Base-by-base conservation (phyloP, 176 grass and related monocot species). In the Oryza nivara region DNA sequence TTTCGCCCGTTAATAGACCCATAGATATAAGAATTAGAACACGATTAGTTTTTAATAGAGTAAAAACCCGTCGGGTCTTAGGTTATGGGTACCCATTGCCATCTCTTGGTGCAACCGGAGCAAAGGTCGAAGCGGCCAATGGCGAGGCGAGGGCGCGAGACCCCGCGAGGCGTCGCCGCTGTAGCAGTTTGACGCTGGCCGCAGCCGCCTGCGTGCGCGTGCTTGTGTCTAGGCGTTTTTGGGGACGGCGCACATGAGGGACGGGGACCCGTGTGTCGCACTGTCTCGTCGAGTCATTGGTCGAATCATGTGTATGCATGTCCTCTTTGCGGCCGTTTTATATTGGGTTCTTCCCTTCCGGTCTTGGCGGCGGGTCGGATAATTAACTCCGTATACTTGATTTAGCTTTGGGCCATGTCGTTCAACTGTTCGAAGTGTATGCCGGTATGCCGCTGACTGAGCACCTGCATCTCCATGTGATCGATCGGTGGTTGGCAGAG, bases 221-320 rank as follows among this genome's bases (percentile, higher is more conserved):
- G 65, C 12, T 34, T 14, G 0, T 61, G 73, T 58, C 60, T 16
- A 15, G 58, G 58, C 58, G 58, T 63, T 40, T 41, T 51, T 17
- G 82, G 44, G 22, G 30, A 56, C 34, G 64, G 45, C 1, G 82
- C 82, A 68, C 73, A 60, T 68, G 64, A 43, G 26, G 76, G 68
- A 58, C 58, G 64, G 43, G 73, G 22, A 20, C 56, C 7, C 32
- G 65, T 67, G 61, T 52, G 17, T 17, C 70, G 13, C 9, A 12
- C 40, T 52, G 26, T 25, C 70, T 7, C 9, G 20, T 60, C 20
- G 56, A 48, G 26, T 11, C 71, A 65, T 30, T 5, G 1, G 51
- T 32, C 36, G 9, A 38, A 19, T 68, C 82, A 7, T 28, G 63
- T 51, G 60, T 51, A 30, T 38, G 28, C 28, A 28, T 28, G 36